Base-by-base conservation (phyloP, 179 eudicot genomes). In the Vitellaria paradoxa region DNA sequence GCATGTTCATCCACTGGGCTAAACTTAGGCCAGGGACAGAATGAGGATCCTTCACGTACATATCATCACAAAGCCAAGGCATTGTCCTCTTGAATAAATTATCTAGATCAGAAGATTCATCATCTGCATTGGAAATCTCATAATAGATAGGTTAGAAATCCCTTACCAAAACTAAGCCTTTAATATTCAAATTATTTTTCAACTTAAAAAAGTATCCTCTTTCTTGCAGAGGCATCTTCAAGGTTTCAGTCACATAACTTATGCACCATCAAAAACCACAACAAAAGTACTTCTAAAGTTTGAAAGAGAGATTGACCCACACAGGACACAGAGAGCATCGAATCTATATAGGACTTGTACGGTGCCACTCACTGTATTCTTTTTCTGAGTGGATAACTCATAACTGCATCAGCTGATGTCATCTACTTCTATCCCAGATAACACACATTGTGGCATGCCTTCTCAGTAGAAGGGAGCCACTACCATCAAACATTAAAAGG, bases 1-100 rank as follows among this genome's bases (percentile, higher is more conserved):
- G 96, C 98, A 96, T 88, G 84, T 90, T 96, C 98, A 92, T 90
- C 99, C 97, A 92, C 72, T 93, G 99, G 82, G 86, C 87, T 81
- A 93, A 87, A 85, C 92, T 92, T 56, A 96, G 81, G 63, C 99
- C 98, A n/a, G 92, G 82, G 53, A 82, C 81, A 46, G 87, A 81
- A 21, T 89, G 86, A 11, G 94, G 86, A 83, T 93, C 91, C 81
- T 87, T 91, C 80, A 84, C 78, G 81, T 83, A 85, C 64, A 77
- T 79, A 75, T 91, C 98, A 70, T 92, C 97, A 30, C 97, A 91
- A 11, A 93, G 85, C 99, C 99, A 93, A 47, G 99, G 98, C 98
- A 96, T 93, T 80, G 94, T 84, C 80, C 99, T 90, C 83, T 88
- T 90, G 81, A 88, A 86, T 67, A 88, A 56, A 83, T 65, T 87